A percentile compares a stretch with the other conserved stretches of the same genome.
Conservation (phyloP, 1,139 yeast genomes). For the Saccharomycopsis hybrid region DNA sequence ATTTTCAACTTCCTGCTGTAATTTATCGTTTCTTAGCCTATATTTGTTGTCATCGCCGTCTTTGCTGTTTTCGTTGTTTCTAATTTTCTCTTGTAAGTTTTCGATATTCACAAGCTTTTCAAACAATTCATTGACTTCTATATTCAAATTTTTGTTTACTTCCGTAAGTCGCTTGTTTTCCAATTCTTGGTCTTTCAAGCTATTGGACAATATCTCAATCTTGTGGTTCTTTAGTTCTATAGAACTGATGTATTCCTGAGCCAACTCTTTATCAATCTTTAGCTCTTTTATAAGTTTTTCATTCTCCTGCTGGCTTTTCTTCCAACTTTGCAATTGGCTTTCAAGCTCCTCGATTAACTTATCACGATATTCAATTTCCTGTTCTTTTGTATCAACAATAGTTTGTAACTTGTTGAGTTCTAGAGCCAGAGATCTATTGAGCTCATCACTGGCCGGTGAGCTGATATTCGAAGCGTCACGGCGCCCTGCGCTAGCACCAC, state of each 20-base stretch:
- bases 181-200: background rate
- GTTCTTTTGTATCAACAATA: conserved; percentile 6
- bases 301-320: background rate
- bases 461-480: too few species aligned
- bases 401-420: conserved; percentile 5
- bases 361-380: conserved; percentile 12
- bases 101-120: conserved; percentile 10
- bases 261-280: background rate
- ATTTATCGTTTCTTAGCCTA: conserved; percentile 2
- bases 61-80: background rate
- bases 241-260: background rate
- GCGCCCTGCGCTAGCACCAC: too few species aligned
- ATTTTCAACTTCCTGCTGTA: background rate
- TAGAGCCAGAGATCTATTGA: background rate
- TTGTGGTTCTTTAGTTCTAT: background rate
- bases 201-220: background rate
- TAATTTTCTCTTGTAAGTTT: conserved; percentile 6
- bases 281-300: background rate
- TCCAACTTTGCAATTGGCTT: background rate
- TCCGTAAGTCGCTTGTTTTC: conserved; percentile 6
- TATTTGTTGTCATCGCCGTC: background rate
- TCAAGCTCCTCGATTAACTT: conserved; percentile 1
- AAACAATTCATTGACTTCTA: conserved; percentile 8
- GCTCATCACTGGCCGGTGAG: background rate
- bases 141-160: conserved; percentile 4